Percentiles rank a stretch among this genome's conserved stretches.
Evolutionary conservation across 805 yeast genomes (phyloP).

Genomic region (Saturnispora dispora): DNA sequence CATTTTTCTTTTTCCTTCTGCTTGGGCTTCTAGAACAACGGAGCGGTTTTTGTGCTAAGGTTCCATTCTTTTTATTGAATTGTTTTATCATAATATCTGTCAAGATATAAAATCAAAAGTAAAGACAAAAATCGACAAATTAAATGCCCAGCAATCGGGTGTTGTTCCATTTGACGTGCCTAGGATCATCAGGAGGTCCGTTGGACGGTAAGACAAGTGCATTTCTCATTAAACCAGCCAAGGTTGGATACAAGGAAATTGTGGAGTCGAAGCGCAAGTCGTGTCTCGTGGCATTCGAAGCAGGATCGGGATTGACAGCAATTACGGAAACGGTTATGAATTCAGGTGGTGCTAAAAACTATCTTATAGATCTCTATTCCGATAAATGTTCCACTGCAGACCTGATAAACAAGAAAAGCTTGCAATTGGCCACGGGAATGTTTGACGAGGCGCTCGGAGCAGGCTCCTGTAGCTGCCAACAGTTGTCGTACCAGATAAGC

Average conservation of each 20-base stretch:
- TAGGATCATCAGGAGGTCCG: slow-evolving; percentile 87
- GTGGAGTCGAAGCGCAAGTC: slow-evolving; percentile 19
- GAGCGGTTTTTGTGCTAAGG: neutral
- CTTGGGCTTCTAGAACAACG: neutral
- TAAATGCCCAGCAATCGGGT: neutral
- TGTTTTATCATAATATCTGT: neutral
- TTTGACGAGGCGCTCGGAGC: neutral
- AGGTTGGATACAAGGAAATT: slow-evolving; percentile 30
- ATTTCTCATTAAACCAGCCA: slow-evolving; percentile 51
- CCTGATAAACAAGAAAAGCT: neutral
- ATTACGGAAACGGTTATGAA: slow-evolving; percentile 32
- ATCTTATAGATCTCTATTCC: slow-evolving; percentile 14
- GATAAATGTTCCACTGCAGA: neutral
- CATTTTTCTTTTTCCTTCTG: neutral
- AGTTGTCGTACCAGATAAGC: slow-evolving; percentile 20
- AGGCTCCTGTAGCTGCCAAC: neutral
- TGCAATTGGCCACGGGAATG: neutral
- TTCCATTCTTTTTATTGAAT: neutral
- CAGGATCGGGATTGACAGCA: slow-evolving; percentile 63
- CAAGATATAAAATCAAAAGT: neutral
- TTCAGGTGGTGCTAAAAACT: neutral
- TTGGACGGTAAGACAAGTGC: slow-evolving; percentile 62
- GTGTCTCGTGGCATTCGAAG: slow-evolving; percentile 57
- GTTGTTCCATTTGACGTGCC: slow-evolving; percentile 35
- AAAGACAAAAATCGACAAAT: neutral